Evolutionary conservation across 345 rosid genomes (phyloP).

Genomic region (Eucalyptus marginata): DNA sequence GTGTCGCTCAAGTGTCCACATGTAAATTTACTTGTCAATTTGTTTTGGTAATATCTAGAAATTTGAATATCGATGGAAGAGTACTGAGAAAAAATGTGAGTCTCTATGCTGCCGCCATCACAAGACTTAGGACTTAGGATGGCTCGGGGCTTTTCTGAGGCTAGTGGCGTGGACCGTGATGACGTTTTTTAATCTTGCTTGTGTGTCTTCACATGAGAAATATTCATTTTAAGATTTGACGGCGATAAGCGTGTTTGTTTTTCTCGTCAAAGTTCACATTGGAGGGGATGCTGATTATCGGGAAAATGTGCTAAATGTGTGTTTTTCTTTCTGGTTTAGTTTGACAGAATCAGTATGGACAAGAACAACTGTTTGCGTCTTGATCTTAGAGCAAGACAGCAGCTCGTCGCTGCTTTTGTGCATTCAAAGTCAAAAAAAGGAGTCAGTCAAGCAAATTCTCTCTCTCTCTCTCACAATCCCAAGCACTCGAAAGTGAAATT

Average conservation of each 20-base stretch:
- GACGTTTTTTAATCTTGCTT: not conserved
- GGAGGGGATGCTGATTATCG: not conserved
- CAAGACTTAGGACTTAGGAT: not conserved
- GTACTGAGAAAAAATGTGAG: not conserved
- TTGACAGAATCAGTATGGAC: not conserved
- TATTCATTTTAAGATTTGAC: not conserved
- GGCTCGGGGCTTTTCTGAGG: not conserved
- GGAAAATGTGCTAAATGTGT: not conserved
- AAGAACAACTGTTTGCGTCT: not conserved
- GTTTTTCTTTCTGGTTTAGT: not conserved
- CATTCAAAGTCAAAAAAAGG: conserved; percentile 49
- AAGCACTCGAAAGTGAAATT: conserved; percentile 74
- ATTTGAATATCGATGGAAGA: not conserved
- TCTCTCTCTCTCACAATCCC: conserved; percentile 2
- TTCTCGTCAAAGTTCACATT: not conserved
- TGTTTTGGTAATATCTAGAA: not conserved
- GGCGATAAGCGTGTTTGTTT: not conserved
- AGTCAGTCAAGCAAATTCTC: conserved; percentile 22
- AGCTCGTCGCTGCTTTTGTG: not conserved
- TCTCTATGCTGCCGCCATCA: not conserved
- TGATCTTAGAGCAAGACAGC: not conserved
- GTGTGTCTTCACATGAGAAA: not conserved
- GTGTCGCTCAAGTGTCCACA: too few species aligned
- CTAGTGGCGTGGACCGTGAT: not conserved
- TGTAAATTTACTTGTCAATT: not conserved